These are phyloP conservation scores for Isabelozyma rhagii DNA, from an alignment of 805 yeast species.

Conservation along the genomic window DNA sequence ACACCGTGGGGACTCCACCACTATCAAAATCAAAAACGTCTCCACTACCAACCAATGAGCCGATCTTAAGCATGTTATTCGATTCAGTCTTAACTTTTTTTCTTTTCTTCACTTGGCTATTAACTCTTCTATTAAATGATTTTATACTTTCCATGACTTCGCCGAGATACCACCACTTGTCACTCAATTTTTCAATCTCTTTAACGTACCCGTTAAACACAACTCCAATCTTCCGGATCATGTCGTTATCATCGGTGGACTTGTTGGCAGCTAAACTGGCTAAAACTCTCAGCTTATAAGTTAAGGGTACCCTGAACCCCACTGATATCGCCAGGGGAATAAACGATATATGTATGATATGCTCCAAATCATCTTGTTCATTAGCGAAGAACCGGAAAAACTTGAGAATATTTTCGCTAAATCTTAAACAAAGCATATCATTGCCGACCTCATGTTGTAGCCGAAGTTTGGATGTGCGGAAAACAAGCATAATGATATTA, in stretches of 20 bases:
- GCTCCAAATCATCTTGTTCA: not conserved
- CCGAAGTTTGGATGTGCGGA: no score
- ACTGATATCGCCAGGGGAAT: slow-evolving; percentile 1
- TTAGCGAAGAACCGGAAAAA: not conserved
- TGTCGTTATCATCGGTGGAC: not conserved
- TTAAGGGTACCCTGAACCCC: not conserved
- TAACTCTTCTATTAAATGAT: slow-evolving; percentile 1
- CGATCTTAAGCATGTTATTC: not conserved
- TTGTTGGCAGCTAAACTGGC: not conserved
- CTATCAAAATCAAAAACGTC: not conserved
- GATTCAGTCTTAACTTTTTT: not conserved
- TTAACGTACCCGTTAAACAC: not conserved
- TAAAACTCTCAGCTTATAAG: not conserved
- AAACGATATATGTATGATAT: slow-evolving; percentile 1
- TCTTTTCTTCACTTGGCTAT: not conserved
- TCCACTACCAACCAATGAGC: not conserved
- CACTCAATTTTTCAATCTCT: not conserved
- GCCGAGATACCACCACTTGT: slow-evolving; percentile 11
- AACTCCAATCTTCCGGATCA: not conserved
- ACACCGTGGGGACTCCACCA: not conserved
- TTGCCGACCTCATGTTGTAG: not conserved
- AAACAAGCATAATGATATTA: not conserved
- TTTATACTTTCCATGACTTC: slow-evolving; percentile 4
- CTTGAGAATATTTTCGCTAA: not conserved
- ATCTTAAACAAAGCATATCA: not conserved